A percentile compares a stretch with the other conserved stretches of the same genome.
These are phyloP conservation scores for Hericium coralloides DNA, from an alignment of 768 basidiomycete genomes.

Conservation along the genomic window DNA sequence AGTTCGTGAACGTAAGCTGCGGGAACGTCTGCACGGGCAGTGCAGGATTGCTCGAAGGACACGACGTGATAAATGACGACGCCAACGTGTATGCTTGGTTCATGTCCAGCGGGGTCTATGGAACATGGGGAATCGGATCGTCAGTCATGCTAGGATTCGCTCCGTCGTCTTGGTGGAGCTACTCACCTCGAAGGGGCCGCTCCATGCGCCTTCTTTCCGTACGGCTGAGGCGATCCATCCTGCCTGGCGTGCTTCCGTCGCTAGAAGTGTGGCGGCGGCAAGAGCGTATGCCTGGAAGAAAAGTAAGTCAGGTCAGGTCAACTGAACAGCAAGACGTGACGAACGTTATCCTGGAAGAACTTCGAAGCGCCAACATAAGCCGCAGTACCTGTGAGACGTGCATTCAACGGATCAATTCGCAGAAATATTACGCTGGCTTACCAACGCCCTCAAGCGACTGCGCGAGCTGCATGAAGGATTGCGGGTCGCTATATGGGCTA, in stretches of 20 bases:
- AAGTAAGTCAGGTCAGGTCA: neutral
- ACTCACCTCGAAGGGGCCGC: conserved; percentile 41
- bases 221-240: conserved; percentile 49
- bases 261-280: conserved; percentile 36
- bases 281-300: conserved; percentile 15
- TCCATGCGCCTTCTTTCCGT: conserved; percentile 44
- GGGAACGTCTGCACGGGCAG: conserved; percentile 45
- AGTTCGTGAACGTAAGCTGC: conserved; percentile 25
- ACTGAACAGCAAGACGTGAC: conserved; percentile 8
- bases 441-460: conserved; percentile 44
- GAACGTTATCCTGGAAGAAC: conserved; percentile 27
- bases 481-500: conserved; percentile 24
- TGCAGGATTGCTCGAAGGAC: conserved; percentile 43
- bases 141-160: conserved; percentile 21
- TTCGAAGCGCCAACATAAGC: conserved; percentile 52
- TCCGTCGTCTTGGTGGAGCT: conserved; percentile 12
- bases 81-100: conserved; percentile 33
- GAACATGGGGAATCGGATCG: conserved; percentile 10
- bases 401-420: neutral
- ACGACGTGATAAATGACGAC: conserved; percentile 38
- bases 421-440: conserved; percentile 10
- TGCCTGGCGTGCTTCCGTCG: conserved; percentile 54
- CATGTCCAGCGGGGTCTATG: conserved; percentile 31
- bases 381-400: conserved; percentile 24
- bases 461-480: conserved; percentile 33